Conservation (phyloP, 2,329 filamentous ascomycete genomes). For the Aspergillus sp. region DNA sequence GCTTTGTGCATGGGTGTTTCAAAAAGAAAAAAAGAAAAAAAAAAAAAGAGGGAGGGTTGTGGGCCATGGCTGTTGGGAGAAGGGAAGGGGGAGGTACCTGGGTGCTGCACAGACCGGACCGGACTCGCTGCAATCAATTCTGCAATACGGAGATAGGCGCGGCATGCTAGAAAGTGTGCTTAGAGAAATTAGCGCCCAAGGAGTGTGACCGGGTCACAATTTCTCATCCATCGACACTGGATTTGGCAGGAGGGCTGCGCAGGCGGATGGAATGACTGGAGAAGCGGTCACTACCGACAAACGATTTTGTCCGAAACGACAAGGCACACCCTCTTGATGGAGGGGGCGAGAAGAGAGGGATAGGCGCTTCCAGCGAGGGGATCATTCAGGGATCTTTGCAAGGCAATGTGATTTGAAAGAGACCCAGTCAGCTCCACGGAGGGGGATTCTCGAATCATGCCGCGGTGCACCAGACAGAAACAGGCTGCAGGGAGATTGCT, state of each 20-base stretch:
- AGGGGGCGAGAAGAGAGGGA: constrained; percentile 1
- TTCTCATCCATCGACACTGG: constrained; percentile 20
- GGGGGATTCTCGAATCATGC: constrained; percentile 6
- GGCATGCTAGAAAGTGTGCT: constrained; percentile 21
- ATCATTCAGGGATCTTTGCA: constrained; percentile 7
- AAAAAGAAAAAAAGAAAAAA: constrained; percentile 20
- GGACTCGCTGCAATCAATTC: constrained; percentile 30
- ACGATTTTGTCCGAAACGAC: constrained; percentile 11
- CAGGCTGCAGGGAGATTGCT: constrained; percentile 12
- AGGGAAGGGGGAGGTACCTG: constrained; percentile 10
- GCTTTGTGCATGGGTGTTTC: constrained; percentile 23
- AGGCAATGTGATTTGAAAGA: constrained; percentile 2
- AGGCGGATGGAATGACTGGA: constrained; percentile 14
- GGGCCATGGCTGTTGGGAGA: constrained; percentile 16
- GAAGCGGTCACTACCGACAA: constrained; percentile 13
- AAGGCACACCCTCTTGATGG: constrained; percentile 1
- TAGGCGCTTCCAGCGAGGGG: constrained; percentile 1
- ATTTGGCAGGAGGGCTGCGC: constrained; percentile 7
- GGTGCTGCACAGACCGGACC: constrained; percentile 18
- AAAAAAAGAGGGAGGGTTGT: constrained; percentile 13
- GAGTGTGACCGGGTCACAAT: constrained; percentile 23
- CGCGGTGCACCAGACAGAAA: constrained; percentile 8
- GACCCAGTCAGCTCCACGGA: constrained; percentile 10
- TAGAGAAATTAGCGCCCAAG: constrained; percentile 32
- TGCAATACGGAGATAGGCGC: constrained; percentile 27